These are phyloP conservation scores for Microstegium vimineum DNA, from an alignment of 176 grass and related monocot species.

Conservation along the genomic window DNA sequence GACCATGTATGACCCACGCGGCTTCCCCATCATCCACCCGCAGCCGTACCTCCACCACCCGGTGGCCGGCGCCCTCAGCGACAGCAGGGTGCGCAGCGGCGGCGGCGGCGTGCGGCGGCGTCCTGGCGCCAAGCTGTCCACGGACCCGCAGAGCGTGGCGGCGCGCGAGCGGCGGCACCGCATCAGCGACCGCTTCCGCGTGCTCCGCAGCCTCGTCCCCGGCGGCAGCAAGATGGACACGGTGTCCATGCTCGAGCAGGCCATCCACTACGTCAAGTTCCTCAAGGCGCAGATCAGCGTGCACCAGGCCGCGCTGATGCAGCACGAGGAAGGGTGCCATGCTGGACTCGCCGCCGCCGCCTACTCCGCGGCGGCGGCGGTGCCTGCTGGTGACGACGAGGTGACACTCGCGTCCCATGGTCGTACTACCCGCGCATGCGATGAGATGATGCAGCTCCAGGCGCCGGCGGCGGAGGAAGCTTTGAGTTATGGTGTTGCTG, in stretches of 20 bases:
- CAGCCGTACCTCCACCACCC: slow-evolving; percentile 34
- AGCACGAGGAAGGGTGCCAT: slow-evolving; percentile 40
- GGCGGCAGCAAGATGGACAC: slow-evolving; percentile 98
- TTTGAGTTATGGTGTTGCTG: not conserved
- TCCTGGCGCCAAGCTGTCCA: slow-evolving; percentile 60
- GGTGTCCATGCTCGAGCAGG: slow-evolving; percentile 95
- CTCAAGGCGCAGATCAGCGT: slow-evolving; percentile 85
- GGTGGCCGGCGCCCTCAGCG: slow-evolving; percentile 13
- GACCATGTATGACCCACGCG: slow-evolving; percentile 40
- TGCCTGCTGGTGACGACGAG: not conserved
- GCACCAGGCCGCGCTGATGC: slow-evolving; percentile 59
- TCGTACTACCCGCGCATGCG: not conserved
- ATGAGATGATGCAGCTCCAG: slow-evolving; percentile 9
- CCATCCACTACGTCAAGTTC: slow-evolving; percentile 98
- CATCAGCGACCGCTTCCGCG: slow-evolving; percentile 91
- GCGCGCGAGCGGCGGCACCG: slow-evolving; percentile 79
- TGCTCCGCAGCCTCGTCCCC: slow-evolving; percentile 80
- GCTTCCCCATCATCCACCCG: slow-evolving; percentile 30
- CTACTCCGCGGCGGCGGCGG: not conserved
- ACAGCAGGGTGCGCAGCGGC: slow-evolving; percentile 36
- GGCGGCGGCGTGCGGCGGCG: slow-evolving; percentile 45
- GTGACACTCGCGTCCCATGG: not conserved
- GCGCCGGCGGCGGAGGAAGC: not conserved
- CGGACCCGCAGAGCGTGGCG: slow-evolving; percentile 95
- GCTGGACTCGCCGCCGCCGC: slow-evolving; percentile 8